Conservation (phyloP, 176 grass and related monocot species). For the Oryza coarctata region DNA sequence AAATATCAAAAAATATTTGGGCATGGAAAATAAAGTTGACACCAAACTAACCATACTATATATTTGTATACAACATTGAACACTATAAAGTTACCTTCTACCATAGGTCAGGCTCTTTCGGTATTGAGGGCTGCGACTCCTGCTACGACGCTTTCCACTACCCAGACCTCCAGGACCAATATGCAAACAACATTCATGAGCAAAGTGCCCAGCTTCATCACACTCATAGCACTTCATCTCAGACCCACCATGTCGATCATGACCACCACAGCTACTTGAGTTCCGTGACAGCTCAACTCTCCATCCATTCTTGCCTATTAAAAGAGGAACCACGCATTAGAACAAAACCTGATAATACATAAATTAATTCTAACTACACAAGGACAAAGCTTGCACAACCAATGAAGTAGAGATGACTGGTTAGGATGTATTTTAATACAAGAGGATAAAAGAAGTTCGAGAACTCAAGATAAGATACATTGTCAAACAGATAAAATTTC, state of each 20-base stretch:
- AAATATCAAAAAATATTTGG: background rate
- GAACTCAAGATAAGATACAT: background rate
- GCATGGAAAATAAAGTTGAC: background rate
- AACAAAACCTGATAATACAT: background rate
- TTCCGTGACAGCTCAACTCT: conserved; percentile 86
- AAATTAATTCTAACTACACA: background rate
- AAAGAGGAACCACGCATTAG: conserved; percentile 1
- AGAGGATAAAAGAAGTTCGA: background rate
- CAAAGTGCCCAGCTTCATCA: conserved; percentile 94
- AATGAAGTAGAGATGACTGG: background rate
- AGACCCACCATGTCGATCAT: conserved; percentile 64
- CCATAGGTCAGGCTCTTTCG: conserved; percentile 93
- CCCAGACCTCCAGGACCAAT: conserved; percentile 87
- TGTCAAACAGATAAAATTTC: background rate
- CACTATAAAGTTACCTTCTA: conserved; percentile 60
- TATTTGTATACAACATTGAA: background rate
- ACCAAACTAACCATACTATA: background rate
- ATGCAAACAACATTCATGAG: conserved; percentile 82
- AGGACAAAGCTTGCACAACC: background rate
- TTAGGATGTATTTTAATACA: background rate
- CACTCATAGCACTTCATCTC: conserved; percentile 97
- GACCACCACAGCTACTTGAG: conserved; percentile 52
- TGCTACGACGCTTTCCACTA: conserved; percentile 75
- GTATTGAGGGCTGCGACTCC: conserved; percentile 77
- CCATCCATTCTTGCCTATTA: conserved; percentile 93